Conservation (phyloP, 2,329 filamentous ascomycete genomes). For the Lachnellula hyalina region DNA sequence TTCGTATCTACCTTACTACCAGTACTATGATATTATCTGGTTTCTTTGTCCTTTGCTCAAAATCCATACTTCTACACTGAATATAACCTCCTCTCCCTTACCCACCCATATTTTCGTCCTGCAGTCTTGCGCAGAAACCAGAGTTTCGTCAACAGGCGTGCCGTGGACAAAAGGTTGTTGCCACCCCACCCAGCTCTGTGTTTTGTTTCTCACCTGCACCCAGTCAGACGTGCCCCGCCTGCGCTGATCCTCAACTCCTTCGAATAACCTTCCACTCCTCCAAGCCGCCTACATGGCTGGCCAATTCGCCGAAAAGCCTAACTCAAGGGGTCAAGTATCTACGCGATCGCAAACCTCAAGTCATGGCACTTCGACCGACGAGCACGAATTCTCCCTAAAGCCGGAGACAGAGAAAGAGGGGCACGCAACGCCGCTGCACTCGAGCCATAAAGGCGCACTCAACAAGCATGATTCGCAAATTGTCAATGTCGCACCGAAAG, state of each 20-base stretch:
- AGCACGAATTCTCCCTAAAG: conserved; percentile 10
- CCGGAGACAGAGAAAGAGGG: conserved; percentile 25
- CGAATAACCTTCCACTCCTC: background rate
- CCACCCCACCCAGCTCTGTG: background rate
- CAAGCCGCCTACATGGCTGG: conserved; percentile 27
- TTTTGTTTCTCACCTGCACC: background rate
- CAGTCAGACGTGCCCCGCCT: too few species aligned
- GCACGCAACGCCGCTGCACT: conserved; percentile 51
- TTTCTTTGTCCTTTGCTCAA: too few species aligned
- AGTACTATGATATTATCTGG: too few species aligned
- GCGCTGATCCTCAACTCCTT: background rate
- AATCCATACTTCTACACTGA: too few species aligned
- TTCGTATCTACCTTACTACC: too few species aligned
- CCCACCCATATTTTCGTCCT: too few species aligned
- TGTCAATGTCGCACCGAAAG: conserved; percentile 28
- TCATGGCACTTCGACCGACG: conserved; percentile 20
- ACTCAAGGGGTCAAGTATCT: conserved; percentile 1
- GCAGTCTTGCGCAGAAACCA: too few species aligned
- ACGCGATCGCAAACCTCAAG: conserved; percentile 16
- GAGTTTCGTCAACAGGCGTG: too few species aligned
- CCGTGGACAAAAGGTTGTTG: too few species aligned
- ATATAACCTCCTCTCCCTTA: too few species aligned
- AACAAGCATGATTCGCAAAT: conserved; percentile 28
- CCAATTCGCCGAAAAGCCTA: conserved; percentile 24
- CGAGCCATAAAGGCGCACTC: conserved; percentile 55